phyloP scores from a whole-genome alignment of 1,284 basidiomycete genomes.

The Calocybe gambosa region DNA sequence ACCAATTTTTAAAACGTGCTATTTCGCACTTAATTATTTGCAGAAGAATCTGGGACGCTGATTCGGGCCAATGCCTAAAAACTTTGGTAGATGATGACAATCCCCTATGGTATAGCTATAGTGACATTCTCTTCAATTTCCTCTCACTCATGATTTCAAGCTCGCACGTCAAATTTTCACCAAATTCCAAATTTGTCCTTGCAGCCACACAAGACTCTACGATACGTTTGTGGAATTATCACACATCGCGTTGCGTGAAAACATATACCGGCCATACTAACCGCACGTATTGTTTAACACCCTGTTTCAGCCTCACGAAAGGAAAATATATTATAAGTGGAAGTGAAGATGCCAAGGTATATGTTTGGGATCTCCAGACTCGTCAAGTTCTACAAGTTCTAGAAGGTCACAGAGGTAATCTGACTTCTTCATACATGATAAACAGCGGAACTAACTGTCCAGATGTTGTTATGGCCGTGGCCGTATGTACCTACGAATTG shows the following conservation, averaged over 20 bases:
- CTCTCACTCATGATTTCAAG: constrained; percentile 29
- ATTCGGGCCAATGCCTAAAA: constrained; percentile 95
- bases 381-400: constrained; percentile 70
- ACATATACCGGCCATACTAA: constrained; percentile 85
- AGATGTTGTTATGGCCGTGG: constrained; percentile 74
- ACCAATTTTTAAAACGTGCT: constrained; percentile 9
- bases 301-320: constrained; percentile 52
- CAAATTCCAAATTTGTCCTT: constrained; percentile 85
- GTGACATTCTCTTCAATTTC: neutral
- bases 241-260: constrained; percentile 88
- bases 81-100: constrained; percentile 96
- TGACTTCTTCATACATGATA: constrained; percentile 14
- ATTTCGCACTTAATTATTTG: constrained; percentile 10
- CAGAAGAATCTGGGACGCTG: constrained; percentile 95
- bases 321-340: constrained; percentile 78
- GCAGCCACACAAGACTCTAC: constrained; percentile 90
- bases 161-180: constrained; percentile 84
- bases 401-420: constrained; percentile 72
- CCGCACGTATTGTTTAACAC: constrained; percentile 68
- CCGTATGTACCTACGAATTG: constrained; percentile 40
- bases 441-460: constrained; percentile 13
- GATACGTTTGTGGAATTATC: constrained; percentile 91
- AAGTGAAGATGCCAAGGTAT: constrained; percentile 85
- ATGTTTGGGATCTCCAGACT: constrained; percentile 89
- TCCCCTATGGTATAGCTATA: constrained; percentile 66